Evolutionary conservation across 176 grass and related monocot genomes (phyloP).

Genomic region (Hordeum marinum): DNA sequence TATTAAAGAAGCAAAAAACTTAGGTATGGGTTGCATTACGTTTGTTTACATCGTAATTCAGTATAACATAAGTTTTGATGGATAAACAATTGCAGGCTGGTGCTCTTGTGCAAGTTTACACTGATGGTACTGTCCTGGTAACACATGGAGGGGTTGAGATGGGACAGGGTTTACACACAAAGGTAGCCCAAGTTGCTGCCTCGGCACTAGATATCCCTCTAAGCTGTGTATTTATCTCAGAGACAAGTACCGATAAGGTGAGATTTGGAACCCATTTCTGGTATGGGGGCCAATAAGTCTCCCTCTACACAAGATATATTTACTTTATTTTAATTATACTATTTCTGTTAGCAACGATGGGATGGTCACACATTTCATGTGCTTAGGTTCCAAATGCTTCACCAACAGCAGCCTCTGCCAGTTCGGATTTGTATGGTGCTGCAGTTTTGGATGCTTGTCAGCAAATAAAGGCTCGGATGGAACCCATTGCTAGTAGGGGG

Average conservation of each 20-base stretch:
- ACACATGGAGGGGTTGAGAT: slow-evolving; percentile 99
- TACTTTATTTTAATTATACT: background rate
- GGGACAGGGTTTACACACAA: slow-evolving; percentile 98
- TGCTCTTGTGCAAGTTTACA: slow-evolving; percentile 94
- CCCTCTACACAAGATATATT: background rate
- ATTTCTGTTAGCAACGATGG: background rate
- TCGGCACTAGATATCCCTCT: slow-evolving; percentile 81
- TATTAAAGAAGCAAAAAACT: background rate
- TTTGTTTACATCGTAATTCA: slow-evolving; percentile 4
- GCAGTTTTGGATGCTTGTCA: slow-evolving; percentile 95
- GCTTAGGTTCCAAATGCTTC: slow-evolving; percentile 92
- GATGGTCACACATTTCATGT: slow-evolving; percentile 12
- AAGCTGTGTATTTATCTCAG: slow-evolving; percentile 91
- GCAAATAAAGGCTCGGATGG: slow-evolving; percentile 90
- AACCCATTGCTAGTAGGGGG: slow-evolving; percentile 63
- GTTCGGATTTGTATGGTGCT: slow-evolving; percentile 93
- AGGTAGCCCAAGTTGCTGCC: slow-evolving; percentile 91
- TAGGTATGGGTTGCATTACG: background rate
- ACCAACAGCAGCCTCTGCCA: slow-evolving; percentile 92
- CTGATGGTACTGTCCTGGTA: slow-evolving; percentile 89
- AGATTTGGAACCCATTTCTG: background rate
- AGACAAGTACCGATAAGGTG: slow-evolving; percentile 98
- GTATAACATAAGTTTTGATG: slow-evolving; percentile 20
- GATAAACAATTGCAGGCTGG: slow-evolving; percentile 62
- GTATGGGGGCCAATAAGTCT: background rate